Evolutionary conservation across 148 eudicot genomes (phyloP).

Genomic region (Dysphania ambrosioides): DNA sequence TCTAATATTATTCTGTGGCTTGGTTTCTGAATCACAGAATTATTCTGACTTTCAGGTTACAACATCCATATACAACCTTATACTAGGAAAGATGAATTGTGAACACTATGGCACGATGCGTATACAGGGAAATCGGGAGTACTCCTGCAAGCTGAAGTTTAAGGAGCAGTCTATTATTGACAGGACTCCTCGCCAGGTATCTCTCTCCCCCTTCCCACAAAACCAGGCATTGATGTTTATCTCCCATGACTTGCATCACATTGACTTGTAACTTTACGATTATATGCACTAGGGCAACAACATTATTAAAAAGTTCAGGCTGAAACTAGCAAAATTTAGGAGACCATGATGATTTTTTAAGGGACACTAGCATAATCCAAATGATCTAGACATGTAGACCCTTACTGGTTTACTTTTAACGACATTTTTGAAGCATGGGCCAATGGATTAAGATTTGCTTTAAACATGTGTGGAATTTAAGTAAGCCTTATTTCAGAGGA

Average conservation of each 20-base stretch:
- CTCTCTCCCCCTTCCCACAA: slow-evolving; percentile 9
- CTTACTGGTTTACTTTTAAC: not conserved
- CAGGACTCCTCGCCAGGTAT: slow-evolving; percentile 94
- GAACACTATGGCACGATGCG: slow-evolving; percentile 97
- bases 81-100: slow-evolving; percentile 81
- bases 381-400: not conserved
- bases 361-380: not conserved
- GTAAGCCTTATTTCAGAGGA: not conserved
- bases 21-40: not conserved
- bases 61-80: slow-evolving; percentile 89
- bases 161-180: slow-evolving; percentile 96
- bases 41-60: slow-evolving; percentile 57
- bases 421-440: not conserved
- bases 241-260: not conserved
- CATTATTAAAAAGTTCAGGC: not conserved
- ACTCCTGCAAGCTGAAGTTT: slow-evolving; percentile 77
- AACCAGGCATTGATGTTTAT: slow-evolving; percentile 1
- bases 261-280: not conserved
- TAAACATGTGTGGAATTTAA: not conserved
- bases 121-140: slow-evolving; percentile 66
- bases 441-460: not conserved
- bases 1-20: not conserved
- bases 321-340: not conserved
- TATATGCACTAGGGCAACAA: too few species aligned
- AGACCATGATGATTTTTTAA: not conserved